phyloP scores from a whole-genome alignment of 1,284 basidiomycete species.

The Clitocybe nebularis region DNA sequence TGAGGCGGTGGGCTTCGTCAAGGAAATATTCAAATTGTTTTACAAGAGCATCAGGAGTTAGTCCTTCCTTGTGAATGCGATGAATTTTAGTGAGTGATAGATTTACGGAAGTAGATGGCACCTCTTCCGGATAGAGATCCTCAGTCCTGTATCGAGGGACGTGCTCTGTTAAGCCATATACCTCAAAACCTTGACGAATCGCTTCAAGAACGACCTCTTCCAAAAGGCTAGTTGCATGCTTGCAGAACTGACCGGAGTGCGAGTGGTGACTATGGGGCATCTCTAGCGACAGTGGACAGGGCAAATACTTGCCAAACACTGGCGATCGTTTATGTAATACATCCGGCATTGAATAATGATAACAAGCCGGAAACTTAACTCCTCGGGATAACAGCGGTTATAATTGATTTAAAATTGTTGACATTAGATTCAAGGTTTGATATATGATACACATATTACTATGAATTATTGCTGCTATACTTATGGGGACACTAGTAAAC shows the following conservation, averaged over 20 bases:
- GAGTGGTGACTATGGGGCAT: constrained; percentile 95
- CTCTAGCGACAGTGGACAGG: too few species aligned
- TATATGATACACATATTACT: constrained; percentile 1
- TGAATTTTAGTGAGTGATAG: constrained; percentile 2
- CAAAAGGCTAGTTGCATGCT: constrained; percentile 77
- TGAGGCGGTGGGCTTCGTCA: constrained; percentile 74
- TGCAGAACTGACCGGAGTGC: constrained; percentile 96
- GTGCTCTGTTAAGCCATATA: constrained; percentile 93
- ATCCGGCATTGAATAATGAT: too few species aligned
- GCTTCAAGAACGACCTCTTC: constrained; percentile 81
- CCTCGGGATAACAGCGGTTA: too few species aligned
- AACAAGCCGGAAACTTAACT: too few species aligned
- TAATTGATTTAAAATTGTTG: too few species aligned
- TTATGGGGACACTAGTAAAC: neutral
- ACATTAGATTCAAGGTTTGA: too few species aligned
- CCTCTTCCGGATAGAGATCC: constrained; percentile 97
- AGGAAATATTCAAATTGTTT: constrained; percentile 69
- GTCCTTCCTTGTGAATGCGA: constrained; percentile 39
- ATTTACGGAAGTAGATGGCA: constrained; percentile 8
- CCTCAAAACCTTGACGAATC: constrained; percentile 71
- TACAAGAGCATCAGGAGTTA: constrained; percentile 45
- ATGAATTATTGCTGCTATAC: neutral
- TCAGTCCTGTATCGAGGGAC: constrained; percentile 78
- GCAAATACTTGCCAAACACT: too few species aligned
- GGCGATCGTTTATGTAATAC: too few species aligned